phyloP scores from a whole-genome alignment of 352 stramenopile species.

The Globisporangium abappressorium region DNA sequence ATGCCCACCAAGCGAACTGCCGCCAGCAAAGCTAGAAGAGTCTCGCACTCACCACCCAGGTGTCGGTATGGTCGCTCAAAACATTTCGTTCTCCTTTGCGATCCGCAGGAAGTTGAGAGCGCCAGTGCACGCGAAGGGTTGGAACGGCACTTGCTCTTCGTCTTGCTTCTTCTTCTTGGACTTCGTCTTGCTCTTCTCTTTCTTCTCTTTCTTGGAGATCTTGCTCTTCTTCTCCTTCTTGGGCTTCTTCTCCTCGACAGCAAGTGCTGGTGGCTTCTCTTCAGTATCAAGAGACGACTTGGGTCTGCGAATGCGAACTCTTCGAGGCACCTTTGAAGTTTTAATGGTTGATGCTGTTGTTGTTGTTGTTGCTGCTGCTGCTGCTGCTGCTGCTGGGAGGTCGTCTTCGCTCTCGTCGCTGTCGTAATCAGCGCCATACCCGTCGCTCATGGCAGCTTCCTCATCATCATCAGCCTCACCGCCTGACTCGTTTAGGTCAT shows the following conservation, averaged over 20 bases:
- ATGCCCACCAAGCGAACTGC: neutral
- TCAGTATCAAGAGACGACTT: neutral
- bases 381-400: neutral
- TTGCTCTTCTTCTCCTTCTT: constrained; percentile 12
- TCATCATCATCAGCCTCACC: constrained; percentile 14
- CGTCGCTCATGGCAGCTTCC: constrained; percentile 30
- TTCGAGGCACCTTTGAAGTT: constrained; percentile 2
- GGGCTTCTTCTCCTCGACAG: neutral
- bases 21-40: neutral
- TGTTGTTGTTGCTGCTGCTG: constrained; percentile 13
- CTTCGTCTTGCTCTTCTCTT: constrained; percentile 13
- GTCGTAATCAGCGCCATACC: constrained; percentile 67
- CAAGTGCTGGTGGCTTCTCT: neutral
- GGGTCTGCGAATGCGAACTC: constrained; percentile 6
- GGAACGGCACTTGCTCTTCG: constrained; percentile 30
- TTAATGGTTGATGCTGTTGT: constrained; percentile 14
- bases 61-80: constrained; percentile 28
- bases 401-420: constrained; percentile 60
- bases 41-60: neutral
- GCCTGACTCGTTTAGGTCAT: neutral
- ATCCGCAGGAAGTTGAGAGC: constrained; percentile 53
- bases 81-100: constrained; percentile 76
- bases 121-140: constrained; percentile 65
- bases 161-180: constrained; percentile 22
- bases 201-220: constrained; percentile 14